Conservation (phyloP, 1,139 yeast genomes). For the Debaryomyces sp. region DNA sequence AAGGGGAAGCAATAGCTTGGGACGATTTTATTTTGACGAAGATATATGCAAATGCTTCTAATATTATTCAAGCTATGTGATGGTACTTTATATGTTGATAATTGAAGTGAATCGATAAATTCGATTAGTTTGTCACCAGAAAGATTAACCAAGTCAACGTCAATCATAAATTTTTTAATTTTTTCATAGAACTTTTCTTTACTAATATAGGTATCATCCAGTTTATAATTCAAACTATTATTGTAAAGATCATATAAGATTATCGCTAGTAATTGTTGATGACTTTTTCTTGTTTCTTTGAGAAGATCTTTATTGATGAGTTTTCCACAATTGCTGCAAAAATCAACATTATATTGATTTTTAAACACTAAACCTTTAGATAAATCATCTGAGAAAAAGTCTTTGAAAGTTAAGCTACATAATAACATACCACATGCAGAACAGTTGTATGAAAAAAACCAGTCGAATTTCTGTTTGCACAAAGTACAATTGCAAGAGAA, state of each 20-base stretch:
- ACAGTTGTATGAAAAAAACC: constrained; percentile 24
- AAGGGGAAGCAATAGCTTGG: constrained; percentile 22
- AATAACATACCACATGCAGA: constrained; percentile 16
- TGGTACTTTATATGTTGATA: not conserved
- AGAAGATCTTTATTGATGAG: not conserved
- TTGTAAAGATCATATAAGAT: not conserved
- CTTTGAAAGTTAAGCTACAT: constrained; percentile 3
- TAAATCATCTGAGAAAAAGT: constrained; percentile 2
- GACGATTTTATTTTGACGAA: constrained; percentile 13
- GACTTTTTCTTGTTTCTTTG: constrained; percentile 1
- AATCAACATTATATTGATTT: not conserved
- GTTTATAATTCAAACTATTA: not conserved
- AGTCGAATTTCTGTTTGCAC: constrained; percentile 25
- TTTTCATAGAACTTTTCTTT: not conserved
- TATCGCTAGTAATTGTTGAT: constrained; percentile 4
- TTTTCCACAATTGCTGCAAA: constrained; percentile 7
- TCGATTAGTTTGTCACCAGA: constrained; percentile 1
- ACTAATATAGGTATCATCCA: not conserved
- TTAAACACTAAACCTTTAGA: not conserved
- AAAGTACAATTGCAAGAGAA: constrained; percentile 35
- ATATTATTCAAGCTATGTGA: not conserved
- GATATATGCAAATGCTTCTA: constrained; percentile 6
- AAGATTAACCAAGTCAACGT: not conserved
- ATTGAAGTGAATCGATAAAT: not conserved
- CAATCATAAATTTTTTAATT: constrained; percentile 2